Evolutionary conservation across 2,329 filamentous ascomycete genomes (phyloP).

Genomic region (Paecilomyces sp.): DNA sequence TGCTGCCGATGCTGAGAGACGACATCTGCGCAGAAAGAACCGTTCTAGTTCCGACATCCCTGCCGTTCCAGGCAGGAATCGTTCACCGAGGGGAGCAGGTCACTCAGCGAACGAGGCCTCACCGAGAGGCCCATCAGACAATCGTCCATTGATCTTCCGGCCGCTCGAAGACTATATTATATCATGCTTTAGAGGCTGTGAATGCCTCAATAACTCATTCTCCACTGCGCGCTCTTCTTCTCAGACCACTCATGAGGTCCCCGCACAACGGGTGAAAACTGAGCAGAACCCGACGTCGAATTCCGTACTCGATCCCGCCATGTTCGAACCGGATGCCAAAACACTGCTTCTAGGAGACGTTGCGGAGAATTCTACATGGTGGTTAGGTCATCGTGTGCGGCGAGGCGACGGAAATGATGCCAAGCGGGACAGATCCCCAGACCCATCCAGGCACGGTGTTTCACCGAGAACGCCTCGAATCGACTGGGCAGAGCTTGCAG

Average conservation of each 20-base stretch:
- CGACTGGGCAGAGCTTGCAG: slow-evolving; percentile 63
- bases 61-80: slow-evolving; percentile 13
- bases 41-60: slow-evolving; percentile 24
- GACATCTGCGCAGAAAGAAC: slow-evolving; percentile 13
- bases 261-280: slow-evolving; percentile 24
- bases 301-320: slow-evolving; percentile 27
- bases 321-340: slow-evolving; percentile 66
- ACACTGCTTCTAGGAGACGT: slow-evolving; percentile 66
- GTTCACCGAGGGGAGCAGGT: slow-evolving; percentile 10
- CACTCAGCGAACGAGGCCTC: slow-evolving; percentile 14
- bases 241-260: slow-evolving; percentile 39
- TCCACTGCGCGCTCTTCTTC: slow-evolving; percentile 42
- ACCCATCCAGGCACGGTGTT: slow-evolving; percentile 35
- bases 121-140: slow-evolving; percentile 29
- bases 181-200: slow-evolving; percentile 59
- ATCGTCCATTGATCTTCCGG: slow-evolving; percentile 56
- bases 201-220: slow-evolving; percentile 73
- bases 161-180: slow-evolving; percentile 71
- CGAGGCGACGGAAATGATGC: slow-evolving; percentile 21
- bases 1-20: slow-evolving; percentile 9
- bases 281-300: slow-evolving; percentile 22
- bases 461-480: slow-evolving; percentile 60
- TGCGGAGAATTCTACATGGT: slow-evolving; percentile 77
- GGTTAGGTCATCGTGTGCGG: slow-evolving; percentile 56
- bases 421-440: slow-evolving; percentile 25